Base-by-base conservation (phyloP, 2,329 filamentous ascomycete species). In the Fusarium tuaranense region DNA sequence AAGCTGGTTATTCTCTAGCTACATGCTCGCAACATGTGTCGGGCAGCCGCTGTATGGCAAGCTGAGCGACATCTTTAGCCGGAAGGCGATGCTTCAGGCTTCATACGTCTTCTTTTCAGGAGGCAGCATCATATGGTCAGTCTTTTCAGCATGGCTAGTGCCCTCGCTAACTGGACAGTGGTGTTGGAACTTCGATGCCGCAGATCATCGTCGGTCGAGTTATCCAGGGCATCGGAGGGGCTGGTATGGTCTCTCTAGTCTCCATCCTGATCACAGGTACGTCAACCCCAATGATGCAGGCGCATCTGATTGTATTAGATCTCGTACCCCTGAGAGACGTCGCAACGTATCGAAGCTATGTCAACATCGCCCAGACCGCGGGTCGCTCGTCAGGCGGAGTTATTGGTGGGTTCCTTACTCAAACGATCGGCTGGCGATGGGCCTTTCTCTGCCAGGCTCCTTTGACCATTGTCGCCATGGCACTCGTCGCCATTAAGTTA, bases 341-440 rank as follows among this genome's bases (percentile, higher is more conserved):
- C 16, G 68, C 69, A 20, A 62, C 46, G 3, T 73, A 64, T 25
- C 32, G 69, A 59, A 71, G 68, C 7, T 71, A 73, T 46, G 44
- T 71, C 20, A 73, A 73, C 25, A 48, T 73, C 14, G 53, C 64
- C 13, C 46, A 64, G n/a, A 71, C 69, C 6, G 32, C 67, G 2
- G 65, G 71, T 13, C 39, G 65, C 18, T 63, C 57, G 6, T 69
- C 51, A 3, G 69, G 71, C 7, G 71, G 71, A 5, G 65, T 69
- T 7, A 53, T 70, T 4, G 71, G 71, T 0, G 71, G 71, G 5
- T 51, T 39, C 32, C 22, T 73, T 4, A 62, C 61, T 2, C 53
- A 72, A 6, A 64, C 55, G 2, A 63, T 70, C 20, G 70, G 70
- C 1, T 72, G 70, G 70, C 27, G 70, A 65, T 70, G 70, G 68